phyloP scores from a whole-genome alignment of 306 rosid genomes.

The Cucumis hystrix region DNA sequence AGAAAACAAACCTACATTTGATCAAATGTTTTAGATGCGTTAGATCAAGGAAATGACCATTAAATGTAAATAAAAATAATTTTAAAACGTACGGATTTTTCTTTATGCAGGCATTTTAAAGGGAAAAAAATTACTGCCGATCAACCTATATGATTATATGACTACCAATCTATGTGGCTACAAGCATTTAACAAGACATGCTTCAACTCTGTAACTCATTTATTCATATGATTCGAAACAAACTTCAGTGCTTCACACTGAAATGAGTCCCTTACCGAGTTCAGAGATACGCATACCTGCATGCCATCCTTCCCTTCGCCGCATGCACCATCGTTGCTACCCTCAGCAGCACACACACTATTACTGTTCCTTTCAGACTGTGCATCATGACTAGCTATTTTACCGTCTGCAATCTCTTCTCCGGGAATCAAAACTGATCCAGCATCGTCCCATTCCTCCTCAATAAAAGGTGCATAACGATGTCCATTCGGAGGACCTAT shows the following conservation, averaged over 20 bases:
- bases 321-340: not conserved
- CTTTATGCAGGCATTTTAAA: not conserved
- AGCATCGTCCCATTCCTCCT: slow-evolving; percentile 91
- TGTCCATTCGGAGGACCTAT: slow-evolving; percentile 98
- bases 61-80: not conserved
- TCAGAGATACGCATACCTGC: slow-evolving; percentile 23
- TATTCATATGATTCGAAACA: not conserved
- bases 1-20: not conserved
- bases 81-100: too few species aligned
- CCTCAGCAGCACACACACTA: slow-evolving; percentile 20
- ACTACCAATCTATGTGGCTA: not conserved
- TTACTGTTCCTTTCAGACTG: slow-evolving; percentile 22
- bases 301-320: slow-evolving; percentile 13
- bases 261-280: not conserved
- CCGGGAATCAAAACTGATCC: slow-evolving; percentile 49
- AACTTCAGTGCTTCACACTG: not conserved
- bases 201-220: not conserved
- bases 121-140: not conserved
- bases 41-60: not conserved
- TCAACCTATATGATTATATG: not conserved
- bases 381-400: slow-evolving; percentile 15
- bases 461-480: slow-evolving; percentile 93
- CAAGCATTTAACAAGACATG: not conserved
- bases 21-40: not conserved
- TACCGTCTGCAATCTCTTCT: slow-evolving; percentile 22